Base-by-base conservation (phyloP, 1,284 basidiomycete species). In the Clitocybe nebularis region DNA sequence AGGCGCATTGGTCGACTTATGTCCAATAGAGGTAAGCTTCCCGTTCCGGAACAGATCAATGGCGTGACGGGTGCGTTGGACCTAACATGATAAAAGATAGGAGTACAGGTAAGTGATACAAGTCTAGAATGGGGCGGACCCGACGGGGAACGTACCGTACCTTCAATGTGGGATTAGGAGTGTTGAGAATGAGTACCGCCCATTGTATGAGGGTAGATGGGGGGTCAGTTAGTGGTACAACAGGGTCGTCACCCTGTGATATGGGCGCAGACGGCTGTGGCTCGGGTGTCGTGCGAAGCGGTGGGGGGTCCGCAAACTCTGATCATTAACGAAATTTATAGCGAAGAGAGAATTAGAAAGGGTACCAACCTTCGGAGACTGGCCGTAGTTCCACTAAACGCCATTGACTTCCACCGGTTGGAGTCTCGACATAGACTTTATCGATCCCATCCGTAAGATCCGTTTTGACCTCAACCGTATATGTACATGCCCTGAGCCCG, bases 401-500 rank as follows among this genome's bases (percentile, higher is more conserved):
- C 86, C 88, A 93, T 17, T 68, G 62, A 22, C 51, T 66, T 1
- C 76, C 76, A 19, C 63, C 69, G 22, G 74, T 65, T 0, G 87
- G 87, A 0, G 75, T 67, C 53, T 87, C 77, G 20, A 89, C 70
- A 68, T 77, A 87, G 0, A 90, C 78, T 23, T 71, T 67, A 25
- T 76, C 71, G 2, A 64, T 60, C 0, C 66, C 70, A 39, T 68
- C 66, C 5, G 59, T 52, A 5, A 59, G 52, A 46, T 72, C 67
- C 2, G 49, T 49, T 24, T 67, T 66, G 0, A 88, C 66, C 24
- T 80, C 65, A 0, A 93, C 82, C 3, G 66, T 56, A 60, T 87
- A 93, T 0, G 86, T 86, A 55, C 91, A 95, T 0, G 90, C 83
- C 46, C 70, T 74, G 43, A 92, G 67, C 1, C 90, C 90, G 1